A percentile compares a stretch with the other conserved stretches of the same genome.
phyloP scores from a whole-genome alignment of 1,284 basidiomycete genomes.

The Irpex rosettiformis region DNA sequence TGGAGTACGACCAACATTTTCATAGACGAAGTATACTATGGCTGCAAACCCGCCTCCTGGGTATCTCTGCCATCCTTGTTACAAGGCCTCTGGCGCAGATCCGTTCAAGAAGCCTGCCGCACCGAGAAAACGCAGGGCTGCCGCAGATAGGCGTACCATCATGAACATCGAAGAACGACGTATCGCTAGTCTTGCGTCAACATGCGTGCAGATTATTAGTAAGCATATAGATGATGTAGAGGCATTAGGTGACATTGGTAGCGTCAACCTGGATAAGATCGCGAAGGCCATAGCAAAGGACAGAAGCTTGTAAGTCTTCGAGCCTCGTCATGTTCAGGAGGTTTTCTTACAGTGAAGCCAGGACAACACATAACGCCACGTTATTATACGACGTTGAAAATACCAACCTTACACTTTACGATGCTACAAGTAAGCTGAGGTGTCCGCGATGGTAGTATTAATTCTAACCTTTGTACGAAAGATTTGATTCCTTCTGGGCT shows the following conservation, averaged over 20 bases:
- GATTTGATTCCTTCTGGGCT: conserved; percentile 70
- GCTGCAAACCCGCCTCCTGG: conserved; percentile 66
- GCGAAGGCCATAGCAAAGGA: conserved; percentile 86
- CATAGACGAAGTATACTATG: conserved; percentile 81
- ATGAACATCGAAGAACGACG: conserved; percentile 68
- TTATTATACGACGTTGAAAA: conserved; percentile 83
- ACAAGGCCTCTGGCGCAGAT: conserved; percentile 70
- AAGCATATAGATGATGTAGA: conserved; percentile 89
- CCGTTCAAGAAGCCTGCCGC: conserved; percentile 77
- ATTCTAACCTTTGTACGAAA: too few relatives aligned
- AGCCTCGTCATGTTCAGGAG: background rate
- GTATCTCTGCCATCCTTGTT: conserved; percentile 78
- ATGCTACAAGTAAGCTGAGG: conserved; percentile 87
- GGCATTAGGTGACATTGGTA: conserved; percentile 83
- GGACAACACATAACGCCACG: conserved; percentile 72
- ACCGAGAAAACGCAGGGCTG: conserved; percentile 59
- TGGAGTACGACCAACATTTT: too few relatives aligned
- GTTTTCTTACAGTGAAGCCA: conserved; percentile 26
- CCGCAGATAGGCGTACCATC: conserved; percentile 62
- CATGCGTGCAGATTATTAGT: conserved; percentile 84
- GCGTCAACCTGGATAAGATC: conserved; percentile 78
- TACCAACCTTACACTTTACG: conserved; percentile 75
- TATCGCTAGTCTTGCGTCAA: conserved; percentile 65
- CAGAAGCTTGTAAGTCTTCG: conserved; percentile 70
- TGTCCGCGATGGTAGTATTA: too few relatives aligned